phyloP scores from a whole-genome alignment of 257 asterid genomes.

The Anisodus acutangulus region DNA sequence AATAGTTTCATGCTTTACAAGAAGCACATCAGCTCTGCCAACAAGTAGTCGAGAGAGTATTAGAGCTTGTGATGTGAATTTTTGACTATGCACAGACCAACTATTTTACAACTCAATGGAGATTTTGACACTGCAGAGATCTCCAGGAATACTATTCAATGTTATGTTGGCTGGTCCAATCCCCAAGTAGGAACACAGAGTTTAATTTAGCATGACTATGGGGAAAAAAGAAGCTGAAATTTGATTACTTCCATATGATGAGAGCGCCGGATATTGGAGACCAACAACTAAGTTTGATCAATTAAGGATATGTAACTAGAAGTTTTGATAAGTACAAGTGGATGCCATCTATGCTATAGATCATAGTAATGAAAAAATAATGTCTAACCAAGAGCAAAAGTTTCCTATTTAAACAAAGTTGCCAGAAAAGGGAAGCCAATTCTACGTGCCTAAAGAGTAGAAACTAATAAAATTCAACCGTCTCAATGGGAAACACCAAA shows the following conservation, averaged over 20 bases:
- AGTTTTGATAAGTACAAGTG: background rate
- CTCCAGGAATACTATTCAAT: background rate
- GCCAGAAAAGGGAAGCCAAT: background rate
- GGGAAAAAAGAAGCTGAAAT: background rate
- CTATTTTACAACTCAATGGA: conserved; percentile 9
- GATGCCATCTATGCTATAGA: background rate
- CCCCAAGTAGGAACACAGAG: background rate
- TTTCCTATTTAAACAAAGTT: background rate
- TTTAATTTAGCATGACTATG: background rate
- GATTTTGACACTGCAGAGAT: background rate
- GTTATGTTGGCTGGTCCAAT: background rate
- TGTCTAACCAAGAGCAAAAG: conserved; percentile 20
- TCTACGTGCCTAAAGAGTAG: conserved; percentile 2
- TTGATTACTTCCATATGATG: background rate
- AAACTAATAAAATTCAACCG: background rate
- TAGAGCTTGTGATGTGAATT: background rate
- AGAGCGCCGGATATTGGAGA: background rate
- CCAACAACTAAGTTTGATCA: conserved; percentile 8
- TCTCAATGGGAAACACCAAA: background rate
- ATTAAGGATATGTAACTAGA: conserved; percentile 14
- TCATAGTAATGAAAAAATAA: background rate
- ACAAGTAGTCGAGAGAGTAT: background rate
- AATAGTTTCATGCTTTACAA: background rate
- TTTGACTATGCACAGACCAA: background rate
- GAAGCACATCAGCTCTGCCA: background rate